phyloP scores from a whole-genome alignment of 352 stramenopile genomes.

The Phytophthora ohioensis region DNA sequence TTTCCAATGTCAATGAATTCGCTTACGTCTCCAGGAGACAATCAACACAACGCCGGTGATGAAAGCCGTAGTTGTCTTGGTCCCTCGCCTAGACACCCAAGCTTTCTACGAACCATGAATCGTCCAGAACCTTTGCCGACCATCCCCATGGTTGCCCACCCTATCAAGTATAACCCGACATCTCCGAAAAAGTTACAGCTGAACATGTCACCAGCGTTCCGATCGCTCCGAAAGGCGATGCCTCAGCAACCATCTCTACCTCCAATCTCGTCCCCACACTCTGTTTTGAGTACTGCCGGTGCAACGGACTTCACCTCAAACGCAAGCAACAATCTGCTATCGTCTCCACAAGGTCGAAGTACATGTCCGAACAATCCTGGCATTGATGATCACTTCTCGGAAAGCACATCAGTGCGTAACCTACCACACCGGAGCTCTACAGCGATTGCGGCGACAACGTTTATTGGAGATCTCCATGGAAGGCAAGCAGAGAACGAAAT shows the following conservation, averaged over 20 bases:
- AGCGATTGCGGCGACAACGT: slow-evolving; percentile 27
- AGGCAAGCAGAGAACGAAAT: slow-evolving; percentile 29
- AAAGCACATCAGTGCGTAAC: slow-evolving; percentile 9
- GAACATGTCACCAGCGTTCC: slow-evolving; percentile 68
- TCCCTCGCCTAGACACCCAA: slow-evolving; percentile 22
- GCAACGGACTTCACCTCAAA: slow-evolving; percentile 7
- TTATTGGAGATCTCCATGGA: slow-evolving; percentile 49
- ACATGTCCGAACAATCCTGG: slow-evolving; percentile 13
- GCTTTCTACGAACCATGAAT: slow-evolving; percentile 20
- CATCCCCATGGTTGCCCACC: slow-evolving; percentile 46
- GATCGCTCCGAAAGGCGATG: slow-evolving; percentile 74
- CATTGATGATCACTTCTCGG: slow-evolving; percentile 5
- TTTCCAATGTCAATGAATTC: slow-evolving; percentile 53
- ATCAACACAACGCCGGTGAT: slow-evolving; percentile 12
- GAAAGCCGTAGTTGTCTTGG: slow-evolving; percentile 28
- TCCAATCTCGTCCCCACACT: slow-evolving; percentile 50
- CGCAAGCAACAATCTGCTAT: not conserved
- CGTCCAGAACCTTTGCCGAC: slow-evolving; percentile 35
- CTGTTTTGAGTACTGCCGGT: slow-evolving; percentile 14
- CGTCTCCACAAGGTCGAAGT: slow-evolving; percentile 13
- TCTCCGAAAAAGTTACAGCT: slow-evolving; percentile 60
- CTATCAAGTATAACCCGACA: slow-evolving; percentile 66
- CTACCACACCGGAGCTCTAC: slow-evolving; percentile 21
- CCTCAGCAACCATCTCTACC: slow-evolving; percentile 70
- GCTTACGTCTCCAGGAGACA: slow-evolving; percentile 13